phyloP scores from a whole-genome alignment of 2,329 filamentous ascomycete genomes.

The Coniochaeta pulveracea region DNA sequence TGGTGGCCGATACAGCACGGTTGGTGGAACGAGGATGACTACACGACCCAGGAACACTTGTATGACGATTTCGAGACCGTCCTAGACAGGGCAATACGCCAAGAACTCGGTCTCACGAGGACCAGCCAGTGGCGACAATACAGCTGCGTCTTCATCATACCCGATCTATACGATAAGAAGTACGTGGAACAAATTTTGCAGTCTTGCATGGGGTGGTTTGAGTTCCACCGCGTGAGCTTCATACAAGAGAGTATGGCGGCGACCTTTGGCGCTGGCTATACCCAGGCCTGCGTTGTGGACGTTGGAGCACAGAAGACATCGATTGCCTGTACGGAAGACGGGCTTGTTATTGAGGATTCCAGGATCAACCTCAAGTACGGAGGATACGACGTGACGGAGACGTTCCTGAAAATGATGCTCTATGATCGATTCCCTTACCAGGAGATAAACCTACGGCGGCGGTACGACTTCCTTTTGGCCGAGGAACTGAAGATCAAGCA shows the following conservation, averaged over 20 bases:
- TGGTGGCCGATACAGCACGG: slow-evolving; percentile 87
- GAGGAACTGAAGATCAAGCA: slow-evolving; percentile 93
- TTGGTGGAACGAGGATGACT: slow-evolving; percentile 84
- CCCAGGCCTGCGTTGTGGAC: slow-evolving; percentile 88
- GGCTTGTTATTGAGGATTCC: slow-evolving; percentile 88
- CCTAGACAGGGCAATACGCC: slow-evolving; percentile 73
- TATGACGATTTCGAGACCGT: slow-evolving; percentile 82
- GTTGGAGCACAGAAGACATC: slow-evolving; percentile 96
- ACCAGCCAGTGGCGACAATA: slow-evolving; percentile 82
- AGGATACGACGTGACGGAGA: slow-evolving; percentile 84
- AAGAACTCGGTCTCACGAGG: slow-evolving; percentile 68
- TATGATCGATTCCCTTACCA: slow-evolving; percentile 92
- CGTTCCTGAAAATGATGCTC: slow-evolving; percentile 96
- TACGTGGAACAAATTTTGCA: slow-evolving; percentile 80
- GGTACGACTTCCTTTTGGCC: slow-evolving; percentile 86
- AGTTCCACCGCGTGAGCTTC: slow-evolving; percentile 81
- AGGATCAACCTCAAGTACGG: slow-evolving; percentile 92
- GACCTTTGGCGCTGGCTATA: slow-evolving; percentile 90
- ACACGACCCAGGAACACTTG: slow-evolving; percentile 65
- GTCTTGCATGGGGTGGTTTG: slow-evolving; percentile 79
- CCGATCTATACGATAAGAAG: slow-evolving; percentile 89
- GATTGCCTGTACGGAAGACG: slow-evolving; percentile 93
- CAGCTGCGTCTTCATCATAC: slow-evolving; percentile 93
- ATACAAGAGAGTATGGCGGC: slow-evolving; percentile 94
- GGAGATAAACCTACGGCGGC: slow-evolving; percentile 80